Evolutionary conservation across 2,329 filamentous ascomycete genomes (phyloP), one percentile per base, ranked within the genome.

Genomic region (Chalaropsis thielavioides): DNA sequence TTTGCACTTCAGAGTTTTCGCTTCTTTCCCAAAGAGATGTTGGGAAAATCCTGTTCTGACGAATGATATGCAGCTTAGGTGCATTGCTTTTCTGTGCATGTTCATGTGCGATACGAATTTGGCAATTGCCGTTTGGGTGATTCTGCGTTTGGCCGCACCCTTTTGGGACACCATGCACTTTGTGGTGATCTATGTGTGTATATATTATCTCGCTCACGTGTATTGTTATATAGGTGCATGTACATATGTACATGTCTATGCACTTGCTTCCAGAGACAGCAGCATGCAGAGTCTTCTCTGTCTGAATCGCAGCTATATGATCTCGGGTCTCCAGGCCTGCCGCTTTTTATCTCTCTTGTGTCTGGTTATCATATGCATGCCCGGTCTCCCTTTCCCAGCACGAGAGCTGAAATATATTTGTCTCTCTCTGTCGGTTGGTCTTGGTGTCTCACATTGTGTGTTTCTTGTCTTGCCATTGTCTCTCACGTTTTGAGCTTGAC

Each of bases 21-120:
- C 54, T 58, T 58, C 54, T 58, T 58, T 58, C 54, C 54, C 19
- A 58, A 58, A 58, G n/a, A 35, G 54, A 38, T 17, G 43, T 38
- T 58, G 27, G 31, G 15, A 31, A 31, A 58, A 38, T 58, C 31
- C 54, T 58, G 5, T 35, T 0, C 0, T 35, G 15, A 35, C 54
- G 31, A 35, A 38, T 58, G 54, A 38, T 58, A 19, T 58, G 31
- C 54, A 38, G 27, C 31, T 19, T 19, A 24, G 46, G 35, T 38
- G 35, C 35, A 38, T 51, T 51, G 46, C 19, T 27, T 24, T 27
- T 51, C 3, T 35, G 27, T 35, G 27, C 27, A 38, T 58, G 54
- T 35, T 58, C 27, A 58, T 58, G 31, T 58, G 54, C 17, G 6
- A 7, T 58, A 35, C n/a, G 31, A 19, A n/a, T 58, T 38, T 58